Base-by-base conservation (phyloP, 306 rosid genomes). In the Chamaecrista fasciculata region DNA sequence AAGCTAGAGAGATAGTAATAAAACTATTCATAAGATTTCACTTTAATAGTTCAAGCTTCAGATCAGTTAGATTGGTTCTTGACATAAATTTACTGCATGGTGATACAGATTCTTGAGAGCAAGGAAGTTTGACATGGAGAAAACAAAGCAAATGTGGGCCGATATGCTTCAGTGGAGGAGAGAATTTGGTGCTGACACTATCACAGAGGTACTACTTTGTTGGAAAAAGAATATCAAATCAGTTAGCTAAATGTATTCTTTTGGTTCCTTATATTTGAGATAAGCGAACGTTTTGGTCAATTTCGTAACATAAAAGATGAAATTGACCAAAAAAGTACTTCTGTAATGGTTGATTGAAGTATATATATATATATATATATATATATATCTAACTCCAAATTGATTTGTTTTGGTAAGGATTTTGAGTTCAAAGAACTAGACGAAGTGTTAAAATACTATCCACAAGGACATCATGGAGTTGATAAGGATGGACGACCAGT, bases 121-220 rank as follows among this genome's bases (percentile, higher is more conserved):
- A 69, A 88, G 99, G 71, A 94, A 91, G 67, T 87, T 69, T 70
- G 99, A 94, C 69, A 58, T 85, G 62, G 96, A 94, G 69, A 94
- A 89, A 75, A 24, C 97, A 72, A 94, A 91, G 83, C 95, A 88
- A 80, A 94, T 94, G 99, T 94, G 99, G 99, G 28, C 82, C 64
- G 99, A 94, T 14, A 91, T 89, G 99, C 89, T 94, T 49, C 91
- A 75, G 14, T 94, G 99, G 99, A 88, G 99, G 81, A 84, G 71
- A 69, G 95, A 94, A 53, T 91, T 88, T 55, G 95, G 88, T 18
- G 85, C 95, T 36, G 97, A 94, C 83, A 88, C 91, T 18, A 76
- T 94, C 64, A 82, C 85, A 89, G 95, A 94, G 98, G 98, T 92
- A 83, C n/a, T 47, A 58, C 11, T 12, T 0, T 29, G 20, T 34